phyloP scores from a whole-genome alignment of 2,329 filamentous ascomycete species.

The Nannizziopsis arthrosporioides region DNA sequence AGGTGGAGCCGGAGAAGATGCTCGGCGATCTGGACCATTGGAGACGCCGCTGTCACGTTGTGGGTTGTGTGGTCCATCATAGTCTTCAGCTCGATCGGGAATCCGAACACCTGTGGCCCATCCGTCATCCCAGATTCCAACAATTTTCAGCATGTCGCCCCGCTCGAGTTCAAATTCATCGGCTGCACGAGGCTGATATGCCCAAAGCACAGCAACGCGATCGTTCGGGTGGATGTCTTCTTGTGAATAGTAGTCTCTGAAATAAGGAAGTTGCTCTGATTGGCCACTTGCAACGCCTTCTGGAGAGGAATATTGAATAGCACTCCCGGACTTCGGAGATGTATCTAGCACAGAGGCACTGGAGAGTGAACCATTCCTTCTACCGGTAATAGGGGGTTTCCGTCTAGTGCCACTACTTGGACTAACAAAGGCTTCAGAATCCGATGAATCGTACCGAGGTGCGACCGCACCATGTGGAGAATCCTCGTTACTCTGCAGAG shows the following conservation, averaged over 20 bases:
- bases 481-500: constrained; percentile 58
- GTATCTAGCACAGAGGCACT: constrained; percentile 68
- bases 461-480: constrained; percentile 44
- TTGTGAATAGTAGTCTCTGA: constrained; percentile 97
- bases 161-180: constrained; percentile 91
- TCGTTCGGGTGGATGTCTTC: constrained; percentile 91
- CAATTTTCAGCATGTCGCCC: constrained; percentile 94
- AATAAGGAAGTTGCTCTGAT: constrained; percentile 88
- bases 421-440: constrained; percentile 60
- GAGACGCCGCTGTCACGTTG: constrained; percentile 92
- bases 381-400: constrained; percentile 39
- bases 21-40: constrained; percentile 54
- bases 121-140: constrained; percentile 98
- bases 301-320: constrained; percentile 67
- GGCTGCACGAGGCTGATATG: constrained; percentile 83
- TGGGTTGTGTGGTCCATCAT: constrained; percentile 61
- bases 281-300: constrained; percentile 75
- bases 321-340: constrained; percentile 58
- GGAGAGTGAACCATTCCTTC: constrained; percentile 78
- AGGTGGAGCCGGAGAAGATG: constrained; percentile 50
- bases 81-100: constrained; percentile 75
- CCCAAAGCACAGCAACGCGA: constrained; percentile 84
- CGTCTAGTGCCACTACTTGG: constrained; percentile 54
- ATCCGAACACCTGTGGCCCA: constrained; percentile 91
- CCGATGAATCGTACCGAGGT: constrained; percentile 38